Conservation (phyloP, 164 flowering plant genomes). For the Vitis riparia region DNA sequence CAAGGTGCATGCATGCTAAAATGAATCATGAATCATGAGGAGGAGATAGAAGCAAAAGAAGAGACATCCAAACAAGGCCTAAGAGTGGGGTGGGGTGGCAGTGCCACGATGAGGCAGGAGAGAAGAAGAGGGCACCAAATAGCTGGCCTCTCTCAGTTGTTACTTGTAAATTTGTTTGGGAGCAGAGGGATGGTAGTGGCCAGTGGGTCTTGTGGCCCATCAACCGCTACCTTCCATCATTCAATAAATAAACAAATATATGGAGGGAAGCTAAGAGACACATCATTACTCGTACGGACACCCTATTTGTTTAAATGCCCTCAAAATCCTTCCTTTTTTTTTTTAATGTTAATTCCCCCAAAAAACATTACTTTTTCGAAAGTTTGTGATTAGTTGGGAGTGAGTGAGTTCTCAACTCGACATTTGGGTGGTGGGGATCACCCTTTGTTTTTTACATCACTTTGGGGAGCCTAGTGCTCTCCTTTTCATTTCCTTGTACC, state of each 20-base stretch:
- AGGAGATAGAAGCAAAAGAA: too few species aligned
- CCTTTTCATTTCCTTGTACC: not conserved
- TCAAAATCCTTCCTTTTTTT: conserved; percentile 5
- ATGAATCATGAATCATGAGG: too few species aligned
- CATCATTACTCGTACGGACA: conserved; percentile 38
- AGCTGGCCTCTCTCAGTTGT: not conserved
- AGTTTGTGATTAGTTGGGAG: conserved; percentile 11
- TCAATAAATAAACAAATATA: not conserved
- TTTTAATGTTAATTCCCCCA: not conserved
- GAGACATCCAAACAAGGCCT: too few species aligned
- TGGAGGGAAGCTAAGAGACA: conserved; percentile 24
- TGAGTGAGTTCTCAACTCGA: conserved; percentile 21
- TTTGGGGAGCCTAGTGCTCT: conserved; percentile 5
- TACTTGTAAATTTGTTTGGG: conserved; percentile 11
- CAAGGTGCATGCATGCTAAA: too few species aligned
- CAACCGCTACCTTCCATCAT: conserved; percentile 9
- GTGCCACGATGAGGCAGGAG: too few species aligned
- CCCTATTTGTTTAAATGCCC: not conserved
- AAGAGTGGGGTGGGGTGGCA: too few species aligned
- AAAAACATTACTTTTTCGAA: conserved; percentile 6
- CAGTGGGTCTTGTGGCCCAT: conserved; percentile 21
- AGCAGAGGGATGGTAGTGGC: conserved; percentile 11
- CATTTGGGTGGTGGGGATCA: conserved; percentile 25
- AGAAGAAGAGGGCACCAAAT: not conserved
- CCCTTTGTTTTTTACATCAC: not conserved